These are phyloP conservation scores for Ambrosia trifida DNA, from an alignment of 129 eudicot species.

Conservation along the genomic window DNA sequence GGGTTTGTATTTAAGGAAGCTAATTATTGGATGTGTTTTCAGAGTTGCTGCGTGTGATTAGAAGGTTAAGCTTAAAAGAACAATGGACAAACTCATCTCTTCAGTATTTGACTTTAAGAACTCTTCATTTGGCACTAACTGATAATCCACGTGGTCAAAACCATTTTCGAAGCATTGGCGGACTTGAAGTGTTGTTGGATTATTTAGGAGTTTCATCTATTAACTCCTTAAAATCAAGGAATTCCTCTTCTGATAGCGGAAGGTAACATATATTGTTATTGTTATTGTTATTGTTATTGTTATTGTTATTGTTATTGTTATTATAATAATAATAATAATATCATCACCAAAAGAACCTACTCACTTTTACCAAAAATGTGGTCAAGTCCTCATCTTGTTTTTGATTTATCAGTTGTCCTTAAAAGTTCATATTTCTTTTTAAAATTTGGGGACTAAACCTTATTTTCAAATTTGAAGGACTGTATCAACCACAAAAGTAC, in stretches of 20 bases:
- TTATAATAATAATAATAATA: too few relatives aligned
- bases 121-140: conserved; percentile 74
- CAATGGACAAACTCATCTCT: conserved; percentile 65
- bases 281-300: not conserved
- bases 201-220: conserved; percentile 76
- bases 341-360: too few relatives aligned
- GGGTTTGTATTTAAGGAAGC: conserved; percentile 13
- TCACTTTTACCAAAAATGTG: not conserved
- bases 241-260: conserved; percentile 29
- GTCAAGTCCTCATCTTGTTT: not conserved
- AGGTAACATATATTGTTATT: conserved; percentile 41
- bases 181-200: conserved; percentile 96
- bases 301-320: not conserved
- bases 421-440: not conserved
- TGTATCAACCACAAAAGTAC: not conserved
- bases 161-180: conserved; percentile 99
- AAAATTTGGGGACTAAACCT: not conserved
- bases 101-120: conserved; percentile 76
- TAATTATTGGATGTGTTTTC: conserved; percentile 31
- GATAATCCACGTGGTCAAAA: conserved; percentile 92
- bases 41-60: conserved; percentile 89
- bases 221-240: conserved; percentile 48
- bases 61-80: conserved; percentile 84
- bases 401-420: not conserved
- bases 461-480: not conserved